phyloP scores from a whole-genome alignment of 108 stramenopile genomes.

The Skeletonema costatum region DNA sequence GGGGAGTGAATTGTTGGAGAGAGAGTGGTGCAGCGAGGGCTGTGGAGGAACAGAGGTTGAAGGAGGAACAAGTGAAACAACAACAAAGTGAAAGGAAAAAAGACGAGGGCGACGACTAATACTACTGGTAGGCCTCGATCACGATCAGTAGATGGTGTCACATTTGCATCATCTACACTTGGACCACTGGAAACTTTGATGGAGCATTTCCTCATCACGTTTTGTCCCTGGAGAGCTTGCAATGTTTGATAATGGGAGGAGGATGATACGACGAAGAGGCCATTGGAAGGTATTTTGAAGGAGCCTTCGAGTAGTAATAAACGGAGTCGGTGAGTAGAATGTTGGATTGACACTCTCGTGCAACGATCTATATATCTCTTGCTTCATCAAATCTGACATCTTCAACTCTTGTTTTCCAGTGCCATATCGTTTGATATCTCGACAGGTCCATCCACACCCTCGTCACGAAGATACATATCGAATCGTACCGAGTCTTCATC shows the following conservation, averaged over 20 bases:
- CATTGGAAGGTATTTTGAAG: constrained; percentile 40
- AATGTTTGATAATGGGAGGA: neutral
- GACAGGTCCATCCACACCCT: constrained; percentile 37
- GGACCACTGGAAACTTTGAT: neutral
- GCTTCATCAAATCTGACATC: neutral
- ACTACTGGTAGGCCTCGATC: constrained; percentile 20
- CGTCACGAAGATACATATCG: neutral
- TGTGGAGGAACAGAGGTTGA: neutral
- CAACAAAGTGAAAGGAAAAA: neutral
- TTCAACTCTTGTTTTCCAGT: neutral
- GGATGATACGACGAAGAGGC: constrained; percentile 5
- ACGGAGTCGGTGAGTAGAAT: constrained; percentile 20
- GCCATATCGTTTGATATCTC: constrained; percentile 45
- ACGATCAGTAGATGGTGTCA: constrained; percentile 37
- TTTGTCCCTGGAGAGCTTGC: neutral
- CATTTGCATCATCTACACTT: constrained; percentile 11
- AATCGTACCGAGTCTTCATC: constrained; percentile 9
- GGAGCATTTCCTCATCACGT: neutral
- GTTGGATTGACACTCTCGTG: neutral
- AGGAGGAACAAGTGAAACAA: neutral
- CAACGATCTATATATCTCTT: neutral
- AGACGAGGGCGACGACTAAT: neutral
- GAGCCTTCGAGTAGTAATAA: constrained; percentile 26
- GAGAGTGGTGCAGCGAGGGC: neutral
- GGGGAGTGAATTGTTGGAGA: neutral